Base-by-base conservation (phyloP, 495 filamentous ascomycete species). In the Aspergillus nanangensis region DNA sequence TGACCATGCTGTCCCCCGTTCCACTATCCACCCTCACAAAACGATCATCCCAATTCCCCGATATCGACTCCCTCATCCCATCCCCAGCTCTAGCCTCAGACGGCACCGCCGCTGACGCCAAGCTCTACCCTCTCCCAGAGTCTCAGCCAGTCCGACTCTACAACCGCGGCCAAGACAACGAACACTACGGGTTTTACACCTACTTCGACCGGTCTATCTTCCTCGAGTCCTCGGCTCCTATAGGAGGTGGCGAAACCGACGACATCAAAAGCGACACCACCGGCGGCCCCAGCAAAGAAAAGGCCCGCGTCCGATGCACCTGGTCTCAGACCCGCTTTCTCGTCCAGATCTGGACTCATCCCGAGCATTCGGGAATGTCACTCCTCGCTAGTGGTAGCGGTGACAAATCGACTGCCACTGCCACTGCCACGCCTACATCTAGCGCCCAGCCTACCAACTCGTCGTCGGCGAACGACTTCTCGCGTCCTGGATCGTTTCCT, bases 121-220 rank as follows among this genome's bases (percentile, higher is more conserved):
- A 72, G n/a, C 75, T 96, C 19, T 72, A 74, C 44, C 81, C 86
- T 0, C 74, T 80, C 33, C 78, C 87, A 0, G 56, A 61, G 1
- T 80, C 87, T 24, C 93, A 97, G 52, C 93, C 89, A 0, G 63
- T 97, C 13, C 82, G 86, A 3, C 77, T 97, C 2, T 96, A 87
- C 69, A 85, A 97, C 63, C 84, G 89, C 18, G 90, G 83, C 15
- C 65, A 82, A 25, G 67, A 76, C 2, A 82, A 80, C 0, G 93
- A 98, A 60, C 89, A 95, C 66, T 97, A 94, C 64, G 88, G 88
- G 8, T 96, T 96, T 66, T 96, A 95, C 64, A 86, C 78, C 0
- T 95, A 95, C 72, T 97, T 84, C 64, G 82, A 91, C 63, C 88
- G 89, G 52, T 87, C 86, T 4, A 89, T 94, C 42, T 94, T 90